phyloP scores from a whole-genome alignment of 768 basidiomycete genomes.

The Rossbeevera mucosa region DNA sequence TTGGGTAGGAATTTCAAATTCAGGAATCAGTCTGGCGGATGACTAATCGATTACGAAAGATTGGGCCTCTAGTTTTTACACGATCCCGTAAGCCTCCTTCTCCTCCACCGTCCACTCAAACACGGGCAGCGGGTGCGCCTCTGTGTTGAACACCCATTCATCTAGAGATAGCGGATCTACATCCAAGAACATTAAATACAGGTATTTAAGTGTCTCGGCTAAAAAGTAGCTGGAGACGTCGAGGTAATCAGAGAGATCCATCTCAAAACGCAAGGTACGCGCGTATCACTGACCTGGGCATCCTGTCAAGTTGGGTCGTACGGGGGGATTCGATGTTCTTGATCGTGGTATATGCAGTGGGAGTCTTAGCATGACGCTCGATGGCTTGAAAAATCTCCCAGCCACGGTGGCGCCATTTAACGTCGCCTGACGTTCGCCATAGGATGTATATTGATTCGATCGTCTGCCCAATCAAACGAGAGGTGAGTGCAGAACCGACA shows the following conservation, averaged over 20 bases:
- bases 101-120: conserved; percentile 60
- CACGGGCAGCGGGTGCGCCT: conserved; percentile 76
- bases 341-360: conserved; percentile 56
- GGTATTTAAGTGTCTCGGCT: conserved; percentile 65
- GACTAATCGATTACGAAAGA: too few species aligned
- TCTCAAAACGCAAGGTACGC: not conserved
- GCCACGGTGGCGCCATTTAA: conserved; percentile 63
- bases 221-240: conserved; percentile 41
- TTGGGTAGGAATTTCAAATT: too few species aligned
- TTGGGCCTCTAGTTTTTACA: too few species aligned
- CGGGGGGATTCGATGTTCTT: conserved; percentile 38
- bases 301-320: conserved; percentile 43
- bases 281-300: conserved; percentile 58
- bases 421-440: conserved; percentile 65
- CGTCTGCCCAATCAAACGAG: conserved; percentile 40
- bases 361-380: conserved; percentile 52
- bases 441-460: conserved; percentile 69
- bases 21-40: too few species aligned
- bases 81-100: conserved; percentile 37
- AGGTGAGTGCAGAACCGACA: not conserved
- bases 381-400: conserved; percentile 69
- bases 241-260: conserved; percentile 12
- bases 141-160: conserved; percentile 60
- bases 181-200: conserved; percentile 64
- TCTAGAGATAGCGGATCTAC: conserved; percentile 53